phyloP scores from a whole-genome alignment of 106 monocot genomes.

The Allium sativum region DNA sequence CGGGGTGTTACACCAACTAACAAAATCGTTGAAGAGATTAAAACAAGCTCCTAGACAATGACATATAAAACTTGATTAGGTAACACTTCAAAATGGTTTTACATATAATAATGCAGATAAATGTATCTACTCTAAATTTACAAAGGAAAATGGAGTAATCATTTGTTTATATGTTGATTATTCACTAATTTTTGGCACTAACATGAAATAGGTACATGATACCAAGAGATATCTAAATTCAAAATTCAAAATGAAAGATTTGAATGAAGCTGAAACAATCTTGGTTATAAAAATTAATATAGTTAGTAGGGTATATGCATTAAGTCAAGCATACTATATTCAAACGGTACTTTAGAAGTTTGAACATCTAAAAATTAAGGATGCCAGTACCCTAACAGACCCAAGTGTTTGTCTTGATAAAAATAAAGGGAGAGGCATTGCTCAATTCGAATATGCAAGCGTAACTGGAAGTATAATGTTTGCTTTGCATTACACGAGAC shows the following conservation, averaged over 20 bases:
- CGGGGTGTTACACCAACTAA: no score
- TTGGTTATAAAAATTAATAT: background rate
- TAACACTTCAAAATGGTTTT: background rate
- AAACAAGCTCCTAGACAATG: slow-evolving; percentile 1
- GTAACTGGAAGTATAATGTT: background rate
- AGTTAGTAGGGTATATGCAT: background rate
- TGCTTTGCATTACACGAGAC: background rate
- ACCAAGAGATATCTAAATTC: slow-evolving; percentile 3
- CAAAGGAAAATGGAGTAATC: background rate
- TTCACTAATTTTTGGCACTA: background rate
- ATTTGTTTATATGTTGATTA: slow-evolving; percentile 1
- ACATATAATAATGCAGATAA: background rate
- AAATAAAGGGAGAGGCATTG: background rate
- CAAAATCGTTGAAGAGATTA: no score
- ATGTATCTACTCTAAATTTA: background rate
- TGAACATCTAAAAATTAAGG: background rate
- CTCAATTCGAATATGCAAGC: slow-evolving; percentile 4
- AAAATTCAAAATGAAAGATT: background rate
- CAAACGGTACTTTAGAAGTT: background rate
- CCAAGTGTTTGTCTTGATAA: background rate
- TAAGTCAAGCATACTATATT: slow-evolving; percentile 1
- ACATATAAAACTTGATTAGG: background rate
- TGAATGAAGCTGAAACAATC: background rate
- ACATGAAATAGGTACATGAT: background rate
- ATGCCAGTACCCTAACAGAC: background rate